Evolutionary conservation across 2,329 filamentous ascomycete species (phyloP).

Genomic region (Ambrosiella beaveri): DNA sequence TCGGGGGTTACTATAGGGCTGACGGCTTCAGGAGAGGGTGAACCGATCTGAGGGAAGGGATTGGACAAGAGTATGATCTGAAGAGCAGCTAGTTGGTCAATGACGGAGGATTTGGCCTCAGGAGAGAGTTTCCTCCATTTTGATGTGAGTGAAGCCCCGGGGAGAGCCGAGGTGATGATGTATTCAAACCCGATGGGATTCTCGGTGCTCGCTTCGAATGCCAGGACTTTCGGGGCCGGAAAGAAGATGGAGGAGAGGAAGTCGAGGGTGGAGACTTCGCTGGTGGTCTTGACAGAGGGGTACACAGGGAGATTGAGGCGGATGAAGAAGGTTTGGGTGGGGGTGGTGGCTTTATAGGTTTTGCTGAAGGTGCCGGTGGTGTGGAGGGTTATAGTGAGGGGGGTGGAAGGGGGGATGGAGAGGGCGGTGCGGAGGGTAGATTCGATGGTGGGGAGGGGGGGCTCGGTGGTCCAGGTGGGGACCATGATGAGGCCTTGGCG

Average conservation of each 20-base stretch:
- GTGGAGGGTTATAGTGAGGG: neutral
- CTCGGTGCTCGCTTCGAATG: neutral
- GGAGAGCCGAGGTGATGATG: neutral
- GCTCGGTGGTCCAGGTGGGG: neutral
- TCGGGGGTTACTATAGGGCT: neutral
- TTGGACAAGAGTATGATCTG: neutral
- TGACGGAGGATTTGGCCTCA: neutral
- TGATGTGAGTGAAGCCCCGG: neutral
- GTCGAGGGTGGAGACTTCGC: neutral
- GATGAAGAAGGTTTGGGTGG: neutral
- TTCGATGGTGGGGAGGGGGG: neutral
- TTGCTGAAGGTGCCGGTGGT: neutral
- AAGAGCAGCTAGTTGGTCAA: neutral
- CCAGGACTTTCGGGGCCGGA: neutral
- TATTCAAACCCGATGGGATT: neutral
- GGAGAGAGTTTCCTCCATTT: neutral
- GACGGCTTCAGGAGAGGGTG: neutral
- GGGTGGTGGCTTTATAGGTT: neutral
- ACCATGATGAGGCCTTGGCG: neutral
- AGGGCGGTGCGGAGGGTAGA: neutral
- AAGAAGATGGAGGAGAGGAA: neutral
- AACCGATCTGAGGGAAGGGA: neutral
- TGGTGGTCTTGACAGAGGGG: neutral
- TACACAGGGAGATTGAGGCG: neutral
- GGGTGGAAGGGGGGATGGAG: neutral